phyloP scores from a whole-genome alignment of 805 yeast genomes.

The Suhomyces vadensis region DNA sequence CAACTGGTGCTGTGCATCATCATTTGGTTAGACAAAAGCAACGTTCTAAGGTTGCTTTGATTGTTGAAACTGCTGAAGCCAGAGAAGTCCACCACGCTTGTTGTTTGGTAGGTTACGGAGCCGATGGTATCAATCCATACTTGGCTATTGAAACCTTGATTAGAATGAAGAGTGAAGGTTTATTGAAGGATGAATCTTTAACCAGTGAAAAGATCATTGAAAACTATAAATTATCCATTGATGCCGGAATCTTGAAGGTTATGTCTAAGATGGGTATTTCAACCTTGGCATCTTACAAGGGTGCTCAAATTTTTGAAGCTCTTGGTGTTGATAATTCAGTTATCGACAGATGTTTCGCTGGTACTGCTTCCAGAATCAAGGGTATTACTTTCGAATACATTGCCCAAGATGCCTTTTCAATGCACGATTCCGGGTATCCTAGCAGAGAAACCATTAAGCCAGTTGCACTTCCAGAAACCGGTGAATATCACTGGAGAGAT shows the following conservation, averaged over 20 bases:
- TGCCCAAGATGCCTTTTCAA: constrained; percentile 93
- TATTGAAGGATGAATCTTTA: constrained; percentile 56
- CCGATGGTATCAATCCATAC: constrained; percentile 94
- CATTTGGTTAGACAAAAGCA: constrained; percentile 93
- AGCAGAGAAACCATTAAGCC: constrained; percentile 68
- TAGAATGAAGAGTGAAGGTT: constrained; percentile 78
- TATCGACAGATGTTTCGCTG: constrained; percentile 92
- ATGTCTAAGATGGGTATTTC: constrained; percentile 99
- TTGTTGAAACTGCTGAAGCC: constrained; percentile 95
- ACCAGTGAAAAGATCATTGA: constrained; percentile 60
- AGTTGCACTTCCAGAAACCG: constrained; percentile 83
- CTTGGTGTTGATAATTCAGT: constrained; percentile 94
- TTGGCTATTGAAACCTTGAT: constrained; percentile 86
- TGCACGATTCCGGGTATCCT: constrained; percentile 93
- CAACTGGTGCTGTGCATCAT: constrained; percentile 97
- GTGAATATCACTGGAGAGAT: constrained; percentile 98
- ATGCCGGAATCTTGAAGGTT: constrained; percentile 91
- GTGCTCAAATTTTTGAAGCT: constrained; percentile 98
- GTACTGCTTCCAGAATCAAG: constrained; percentile 94
- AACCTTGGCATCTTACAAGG: constrained; percentile 96
- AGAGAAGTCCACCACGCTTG: constrained; percentile 97
- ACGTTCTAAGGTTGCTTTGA: constrained; percentile 90
- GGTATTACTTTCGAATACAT: constrained; percentile 95
- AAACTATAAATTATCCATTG: constrained; percentile 82
- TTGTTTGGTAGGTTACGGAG: constrained; percentile 94